Conservation (phyloP, 1,284 basidiomycete genomes). For the Ceratobasidium papillatum region DNA sequence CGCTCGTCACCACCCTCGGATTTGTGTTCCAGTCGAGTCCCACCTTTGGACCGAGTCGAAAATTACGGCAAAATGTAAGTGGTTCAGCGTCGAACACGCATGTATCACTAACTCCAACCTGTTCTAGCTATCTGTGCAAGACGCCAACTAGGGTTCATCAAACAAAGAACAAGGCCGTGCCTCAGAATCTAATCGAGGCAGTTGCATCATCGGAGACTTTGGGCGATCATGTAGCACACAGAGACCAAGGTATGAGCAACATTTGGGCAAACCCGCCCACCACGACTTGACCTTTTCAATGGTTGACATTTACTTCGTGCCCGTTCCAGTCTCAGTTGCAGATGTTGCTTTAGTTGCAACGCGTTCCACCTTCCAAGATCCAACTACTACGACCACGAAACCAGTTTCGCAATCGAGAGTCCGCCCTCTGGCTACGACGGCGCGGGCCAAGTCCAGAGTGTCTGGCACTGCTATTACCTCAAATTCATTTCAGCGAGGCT, state of each 20-base stretch:
- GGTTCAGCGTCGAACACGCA: conserved; percentile 17
- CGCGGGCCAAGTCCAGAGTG: conserved; percentile 11
- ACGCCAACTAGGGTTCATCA: conserved; percentile 32
- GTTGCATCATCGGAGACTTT: conserved; percentile 8
- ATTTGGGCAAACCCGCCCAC: conserved; percentile 22
- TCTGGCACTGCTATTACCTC: conserved; percentile 3
- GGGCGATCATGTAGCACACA: not conserved
- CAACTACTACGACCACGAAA: conserved; percentile 20
- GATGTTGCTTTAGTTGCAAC: conserved; percentile 28
- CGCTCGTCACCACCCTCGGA: conserved; percentile 5
- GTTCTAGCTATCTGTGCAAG: conserved; percentile 7
- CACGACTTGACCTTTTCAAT: conserved; percentile 36
- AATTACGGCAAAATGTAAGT: conserved; percentile 14
- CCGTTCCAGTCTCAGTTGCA: conserved; percentile 38
- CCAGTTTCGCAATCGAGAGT: conserved; percentile 37
- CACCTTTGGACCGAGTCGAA: not conserved
- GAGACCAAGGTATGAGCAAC: conserved; percentile 31
- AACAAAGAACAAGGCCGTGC: conserved; percentile 33
- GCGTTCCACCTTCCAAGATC: conserved; percentile 15
- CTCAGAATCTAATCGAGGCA: conserved; percentile 25
- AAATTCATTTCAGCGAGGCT: conserved; percentile 38
- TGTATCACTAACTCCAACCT: conserved; percentile 38
- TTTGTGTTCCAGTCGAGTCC: not conserved
- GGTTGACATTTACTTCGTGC: conserved; percentile 38
- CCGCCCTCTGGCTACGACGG: conserved; percentile 4